Conservation (phyloP, 192 early-diverging fungal genomes). For the Ambispora gerdemannii region DNA sequence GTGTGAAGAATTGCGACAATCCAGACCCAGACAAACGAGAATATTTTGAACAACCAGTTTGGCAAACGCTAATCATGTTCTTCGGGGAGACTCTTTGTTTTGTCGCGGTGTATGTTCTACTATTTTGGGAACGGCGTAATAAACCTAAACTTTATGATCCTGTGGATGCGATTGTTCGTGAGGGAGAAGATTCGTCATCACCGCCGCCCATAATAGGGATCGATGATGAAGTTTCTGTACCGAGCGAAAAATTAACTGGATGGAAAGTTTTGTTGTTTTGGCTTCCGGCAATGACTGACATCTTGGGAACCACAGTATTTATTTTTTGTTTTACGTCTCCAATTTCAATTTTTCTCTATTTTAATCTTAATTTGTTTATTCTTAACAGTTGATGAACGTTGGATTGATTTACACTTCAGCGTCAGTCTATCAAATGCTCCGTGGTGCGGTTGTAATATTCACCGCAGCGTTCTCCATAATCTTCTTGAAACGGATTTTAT, state of each 20-base stretch:
- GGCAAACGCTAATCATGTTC: constrained; percentile 98
- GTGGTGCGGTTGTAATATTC: constrained; percentile 92
- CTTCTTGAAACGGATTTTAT: constrained; percentile 78
- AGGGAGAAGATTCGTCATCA: constrained; percentile 25
- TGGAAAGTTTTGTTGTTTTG: constrained; percentile 57
- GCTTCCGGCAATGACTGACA: constrained; percentile 80
- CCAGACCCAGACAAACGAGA: constrained; percentile 62
- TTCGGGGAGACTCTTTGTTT: constrained; percentile 86
- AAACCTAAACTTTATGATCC: constrained; percentile 33
- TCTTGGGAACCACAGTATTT: constrained; percentile 71
- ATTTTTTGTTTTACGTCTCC: neutral
- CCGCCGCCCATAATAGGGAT: neutral
- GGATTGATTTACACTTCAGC: constrained; percentile 90
- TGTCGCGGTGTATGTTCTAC: constrained; percentile 56
- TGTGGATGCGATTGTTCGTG: constrained; percentile 26
- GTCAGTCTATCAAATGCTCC: constrained; percentile 92
- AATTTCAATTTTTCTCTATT: neutral
- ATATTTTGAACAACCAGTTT: constrained; percentile 95
- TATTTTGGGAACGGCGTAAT: constrained; percentile 32
- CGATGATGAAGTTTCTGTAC: constrained; percentile 4
- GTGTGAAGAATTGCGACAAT: constrained; percentile 84
- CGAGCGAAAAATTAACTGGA: constrained; percentile 53
- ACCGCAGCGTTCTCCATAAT: constrained; percentile 81
- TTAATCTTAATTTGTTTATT: neutral
- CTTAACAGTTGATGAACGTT: constrained; percentile 85